A percentile compares a stretch with the other conserved stretches of the same genome.
phyloP scores from a whole-genome alignment of 2,329 filamentous ascomycete species.

The Arthroderma uncinatum region DNA sequence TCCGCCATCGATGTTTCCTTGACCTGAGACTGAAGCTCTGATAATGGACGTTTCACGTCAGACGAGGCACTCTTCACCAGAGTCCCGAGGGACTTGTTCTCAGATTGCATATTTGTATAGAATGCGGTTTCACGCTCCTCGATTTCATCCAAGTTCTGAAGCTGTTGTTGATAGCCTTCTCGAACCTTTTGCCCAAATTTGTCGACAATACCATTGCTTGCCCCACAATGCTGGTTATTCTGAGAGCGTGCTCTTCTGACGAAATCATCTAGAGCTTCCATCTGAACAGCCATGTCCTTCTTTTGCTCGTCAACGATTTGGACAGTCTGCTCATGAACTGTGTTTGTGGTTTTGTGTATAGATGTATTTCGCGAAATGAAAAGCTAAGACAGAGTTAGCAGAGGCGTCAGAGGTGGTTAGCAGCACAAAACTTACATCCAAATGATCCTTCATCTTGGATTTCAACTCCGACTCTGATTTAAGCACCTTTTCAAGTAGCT shows the following conservation, averaged over 20 bases:
- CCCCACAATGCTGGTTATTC: conserved; percentile 65
- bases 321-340: conserved; percentile 82
- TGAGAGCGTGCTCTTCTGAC: conserved; percentile 69
- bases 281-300: conserved; percentile 73
- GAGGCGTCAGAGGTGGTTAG: neutral
- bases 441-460: conserved; percentile 73
- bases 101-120: conserved; percentile 54
- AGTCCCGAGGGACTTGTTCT: conserved; percentile 48
- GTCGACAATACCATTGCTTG: conserved; percentile 56
- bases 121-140: conserved; percentile 57
- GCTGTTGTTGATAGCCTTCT: conserved; percentile 60
- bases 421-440: conserved; percentile 49
- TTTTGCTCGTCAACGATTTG: conserved; percentile 84
- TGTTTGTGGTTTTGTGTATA: conserved; percentile 71
- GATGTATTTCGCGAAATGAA: conserved; percentile 47
- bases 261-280: conserved; percentile 82
- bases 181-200: conserved; percentile 57
- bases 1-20: conserved; percentile 56
- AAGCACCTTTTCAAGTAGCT: conserved; percentile 58
- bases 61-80: conserved; percentile 50
- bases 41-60: conserved; percentile 57
- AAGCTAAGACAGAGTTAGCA: conserved; percentile 10
- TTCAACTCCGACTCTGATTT: conserved; percentile 68
- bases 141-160: conserved; percentile 57
- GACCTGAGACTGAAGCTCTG: conserved; percentile 60